Evolutionary conservation across 805 yeast species (phyloP), one percentile per base, ranked within the genome.

Genomic region (Cyberlindnera mycetangii): DNA sequence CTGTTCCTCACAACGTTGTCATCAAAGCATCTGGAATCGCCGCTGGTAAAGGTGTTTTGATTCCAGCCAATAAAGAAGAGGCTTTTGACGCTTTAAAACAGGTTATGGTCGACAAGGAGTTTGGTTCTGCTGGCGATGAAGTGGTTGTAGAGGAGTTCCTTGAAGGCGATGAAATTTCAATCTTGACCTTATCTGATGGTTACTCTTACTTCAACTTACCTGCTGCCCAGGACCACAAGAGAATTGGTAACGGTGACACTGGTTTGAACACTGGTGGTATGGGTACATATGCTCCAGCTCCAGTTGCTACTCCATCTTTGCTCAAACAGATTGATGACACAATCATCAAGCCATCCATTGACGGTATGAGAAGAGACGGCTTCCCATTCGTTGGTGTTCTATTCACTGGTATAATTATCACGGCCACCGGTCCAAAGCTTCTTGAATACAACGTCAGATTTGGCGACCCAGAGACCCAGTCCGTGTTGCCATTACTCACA

Each of bases 281-380:
- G 99, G 99, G 99, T 52, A 96, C 98, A 7, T 93, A 93, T 61
- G 93, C 98, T 7, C 99, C 99, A 25, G 95, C 98, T 10, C 99
- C 99, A 45, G 74, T 89, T 51, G 98, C 95, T 16, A 88, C 97
- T 16, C 81, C 88, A 2, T 73, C 76, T 19, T 64, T 93, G 30
- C 66, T 90, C 58, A 69, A 74, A 49, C 73, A 81, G 65, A 89
- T 93, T 61, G 81, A 89, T 60, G 70, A 72, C 38, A 72, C 76
- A n/a, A 76, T 95, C 57, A 76, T 95, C 58, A 81, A 84, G 67
- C 98, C 98, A 45, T 86, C 97, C 30, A 83, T 93, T 59, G 89
- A 83, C 57, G 98, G 99, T 47, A 87, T 93, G 96, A 85, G 99
- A 72, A 78, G 75, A 57, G 99, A 92, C 59, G 95, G 96, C 5